phyloP scores from a whole-genome alignment of 2,329 filamentous ascomycete species.

The Trichoderma breve region DNA sequence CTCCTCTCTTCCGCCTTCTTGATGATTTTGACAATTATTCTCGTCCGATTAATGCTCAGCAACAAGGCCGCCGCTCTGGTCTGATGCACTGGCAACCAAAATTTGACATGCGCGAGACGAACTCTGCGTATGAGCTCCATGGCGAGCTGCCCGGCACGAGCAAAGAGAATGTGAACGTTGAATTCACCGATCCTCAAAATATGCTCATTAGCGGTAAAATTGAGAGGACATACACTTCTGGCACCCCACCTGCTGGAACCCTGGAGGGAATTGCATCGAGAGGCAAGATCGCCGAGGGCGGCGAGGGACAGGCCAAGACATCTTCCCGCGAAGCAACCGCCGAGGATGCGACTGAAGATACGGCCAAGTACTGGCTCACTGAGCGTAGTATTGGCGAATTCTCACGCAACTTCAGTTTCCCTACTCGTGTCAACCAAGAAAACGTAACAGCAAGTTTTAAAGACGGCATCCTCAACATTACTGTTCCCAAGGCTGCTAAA shows the following conservation, averaged over 20 bases:
- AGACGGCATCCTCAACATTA: conserved; percentile 60
- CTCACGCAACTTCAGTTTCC: conserved; percentile 64
- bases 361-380: conserved; percentile 63
- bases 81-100: conserved; percentile 60
- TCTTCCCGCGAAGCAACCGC: background rate
- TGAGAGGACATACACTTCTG: conserved; percentile 56
- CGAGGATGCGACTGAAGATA: conserved; percentile 23
- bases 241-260: conserved; percentile 41
- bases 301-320: conserved; percentile 3
- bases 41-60: conserved; percentile 28
- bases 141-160: conserved; percentile 72
- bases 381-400: conserved; percentile 65
- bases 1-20: conserved; percentile 57
- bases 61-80: conserved; percentile 19
- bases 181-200: conserved; percentile 71
- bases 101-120: conserved; percentile 70
- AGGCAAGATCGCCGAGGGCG: conserved; percentile 33
- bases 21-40: conserved; percentile 57
- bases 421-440: conserved; percentile 57
- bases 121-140: conserved; percentile 66
- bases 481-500: conserved; percentile 47
- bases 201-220: conserved; percentile 64
- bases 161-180: conserved; percentile 68
- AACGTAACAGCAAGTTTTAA: conserved; percentile 58
- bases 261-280: conserved; percentile 25